Conservation (phyloP, 2,329 filamentous ascomycete genomes). For the Byssothecium circinans region DNA sequence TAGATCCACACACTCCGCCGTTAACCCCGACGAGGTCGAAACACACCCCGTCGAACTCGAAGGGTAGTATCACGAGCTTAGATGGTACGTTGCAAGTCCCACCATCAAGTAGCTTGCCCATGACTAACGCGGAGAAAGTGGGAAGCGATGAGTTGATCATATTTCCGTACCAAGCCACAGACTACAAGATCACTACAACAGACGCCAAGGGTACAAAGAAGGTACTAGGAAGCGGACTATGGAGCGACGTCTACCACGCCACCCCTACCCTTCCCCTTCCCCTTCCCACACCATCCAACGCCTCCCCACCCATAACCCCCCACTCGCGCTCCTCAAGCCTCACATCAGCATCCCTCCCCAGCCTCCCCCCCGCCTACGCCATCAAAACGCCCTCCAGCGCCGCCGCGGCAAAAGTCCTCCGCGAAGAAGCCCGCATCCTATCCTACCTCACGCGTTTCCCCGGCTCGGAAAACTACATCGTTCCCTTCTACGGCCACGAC, state of each 20-base stretch:
- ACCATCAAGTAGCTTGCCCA: too few relatives aligned
- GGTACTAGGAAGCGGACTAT: constrained; percentile 36
- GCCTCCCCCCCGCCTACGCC: constrained; percentile 29
- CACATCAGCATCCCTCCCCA: constrained; percentile 8
- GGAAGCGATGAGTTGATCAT: constrained; percentile 24
- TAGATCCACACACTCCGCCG: constrained; percentile 24
- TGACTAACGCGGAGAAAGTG: constrained; percentile 18
- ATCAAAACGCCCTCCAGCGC: constrained; percentile 38
- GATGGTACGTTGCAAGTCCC: neutral
- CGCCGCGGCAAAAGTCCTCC: constrained; percentile 34
- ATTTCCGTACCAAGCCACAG: constrained; percentile 27
- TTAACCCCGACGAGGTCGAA: constrained; percentile 27
- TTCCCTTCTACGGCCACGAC: constrained; percentile 40
- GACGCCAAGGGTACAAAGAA: constrained; percentile 29
- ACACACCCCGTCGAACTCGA: constrained; percentile 24
- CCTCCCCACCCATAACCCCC: constrained; percentile 28
- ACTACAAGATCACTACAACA: constrained; percentile 28
- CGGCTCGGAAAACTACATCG: constrained; percentile 23
- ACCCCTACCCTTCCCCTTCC: constrained; percentile 22
- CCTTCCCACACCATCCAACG: neutral
- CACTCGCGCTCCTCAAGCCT: constrained; percentile 20
- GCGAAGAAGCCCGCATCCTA: constrained; percentile 35
- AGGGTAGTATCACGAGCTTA: neutral
- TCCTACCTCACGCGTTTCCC: constrained; percentile 36
- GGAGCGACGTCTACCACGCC: constrained; percentile 43